phyloP scores from a whole-genome alignment of 2,329 filamentous ascomycete genomes.

The Aspergillus udagawae region DNA sequence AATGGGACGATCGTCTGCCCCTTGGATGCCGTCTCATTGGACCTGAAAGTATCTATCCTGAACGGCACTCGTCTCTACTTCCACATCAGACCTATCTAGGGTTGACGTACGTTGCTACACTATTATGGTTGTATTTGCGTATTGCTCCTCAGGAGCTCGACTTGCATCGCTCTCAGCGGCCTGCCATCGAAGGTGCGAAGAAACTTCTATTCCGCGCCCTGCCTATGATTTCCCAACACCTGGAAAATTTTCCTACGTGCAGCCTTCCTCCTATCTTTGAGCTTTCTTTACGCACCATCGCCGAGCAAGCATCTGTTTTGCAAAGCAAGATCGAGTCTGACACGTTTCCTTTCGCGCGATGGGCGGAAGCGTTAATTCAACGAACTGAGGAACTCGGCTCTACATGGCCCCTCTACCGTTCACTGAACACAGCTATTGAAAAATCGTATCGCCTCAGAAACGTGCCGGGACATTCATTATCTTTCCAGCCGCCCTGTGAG shows the following conservation, averaged over 20 bases:
- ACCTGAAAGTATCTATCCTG: constrained; percentile 33
- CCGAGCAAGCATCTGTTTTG: constrained; percentile 30
- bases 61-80: constrained; percentile 33
- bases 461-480: constrained; percentile 3
- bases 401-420: constrained; percentile 33
- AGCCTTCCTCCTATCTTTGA: constrained; percentile 38
- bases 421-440: constrained; percentile 27
- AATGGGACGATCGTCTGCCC: constrained; percentile 35
- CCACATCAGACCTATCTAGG: constrained; percentile 39
- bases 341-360: constrained; percentile 31
- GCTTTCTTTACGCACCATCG: constrained; percentile 31
- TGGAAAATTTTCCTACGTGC: constrained; percentile 36
- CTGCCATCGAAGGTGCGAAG: constrained; percentile 32
- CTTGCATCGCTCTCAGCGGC: constrained; percentile 28
- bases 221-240: constrained; percentile 33
- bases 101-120: constrained; percentile 33
- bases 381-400: constrained; percentile 22
- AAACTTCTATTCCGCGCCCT: constrained; percentile 34
- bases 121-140: constrained; percentile 34
- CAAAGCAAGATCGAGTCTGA: constrained; percentile 26
- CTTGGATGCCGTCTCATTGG: constrained; percentile 35
- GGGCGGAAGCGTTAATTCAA: constrained; percentile 31
- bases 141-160: constrained; percentile 30
- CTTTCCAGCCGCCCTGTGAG: constrained; percentile 6
- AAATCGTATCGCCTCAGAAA: constrained; percentile 23